These are phyloP conservation scores for Chalciporus chontae DNA, from an alignment of 768 basidiomycete genomes.

Conservation along the genomic window DNA sequence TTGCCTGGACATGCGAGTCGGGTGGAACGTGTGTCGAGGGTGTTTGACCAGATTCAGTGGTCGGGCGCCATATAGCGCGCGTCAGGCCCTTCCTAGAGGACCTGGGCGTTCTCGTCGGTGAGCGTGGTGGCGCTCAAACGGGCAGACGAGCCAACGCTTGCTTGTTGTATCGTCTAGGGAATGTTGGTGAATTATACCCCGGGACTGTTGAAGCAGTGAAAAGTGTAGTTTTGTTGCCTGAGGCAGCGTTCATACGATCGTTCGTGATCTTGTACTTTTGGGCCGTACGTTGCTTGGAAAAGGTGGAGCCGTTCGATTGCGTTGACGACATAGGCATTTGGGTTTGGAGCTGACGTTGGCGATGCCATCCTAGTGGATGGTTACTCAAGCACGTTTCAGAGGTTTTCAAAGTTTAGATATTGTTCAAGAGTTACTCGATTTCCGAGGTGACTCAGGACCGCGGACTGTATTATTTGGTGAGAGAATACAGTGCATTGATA, in stretches of 20 bases:
- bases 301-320: slow-evolving; percentile 1
- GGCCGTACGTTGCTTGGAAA: slow-evolving; percentile 13
- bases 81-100: slow-evolving; percentile 3
- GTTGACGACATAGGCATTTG: too few relatives aligned
- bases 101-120: slow-evolving; percentile 9
- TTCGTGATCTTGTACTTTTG: slow-evolving; percentile 13
- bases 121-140: not conserved
- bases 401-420: not conserved
- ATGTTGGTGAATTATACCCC: slow-evolving; percentile 15
- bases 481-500: not conserved
- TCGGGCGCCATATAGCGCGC: slow-evolving; percentile 3
- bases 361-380: slow-evolving; percentile 11
- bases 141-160: not conserved
- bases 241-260: slow-evolving; percentile 9
- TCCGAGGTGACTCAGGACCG: too few relatives aligned
- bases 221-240: slow-evolving; percentile 5
- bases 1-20: slow-evolving; percentile 12
- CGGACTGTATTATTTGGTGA: not conserved
- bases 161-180: slow-evolving; percentile 7
- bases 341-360: not conserved
- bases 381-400: slow-evolving; percentile 7
- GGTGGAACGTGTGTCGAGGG: not conserved
- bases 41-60: not conserved
- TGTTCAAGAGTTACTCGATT: not conserved
- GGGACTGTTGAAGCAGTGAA: slow-evolving; percentile 9